Evolutionary conservation across 768 basidiomycete species (phyloP).

Genomic region (Gymnopilus dilepis): DNA sequence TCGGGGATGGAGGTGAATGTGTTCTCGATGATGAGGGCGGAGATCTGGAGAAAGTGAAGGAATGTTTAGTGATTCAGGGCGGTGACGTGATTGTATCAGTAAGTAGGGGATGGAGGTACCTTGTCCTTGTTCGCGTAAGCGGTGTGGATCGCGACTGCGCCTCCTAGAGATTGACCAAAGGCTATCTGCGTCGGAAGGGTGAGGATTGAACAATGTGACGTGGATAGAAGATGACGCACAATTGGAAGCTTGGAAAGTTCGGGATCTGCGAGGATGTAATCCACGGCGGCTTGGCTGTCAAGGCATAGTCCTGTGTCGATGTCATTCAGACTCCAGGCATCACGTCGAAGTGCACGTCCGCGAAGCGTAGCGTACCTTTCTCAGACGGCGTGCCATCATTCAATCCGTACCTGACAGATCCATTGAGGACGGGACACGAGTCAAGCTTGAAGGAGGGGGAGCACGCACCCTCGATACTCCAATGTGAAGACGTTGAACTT

Average conservation of each 20-base stretch:
- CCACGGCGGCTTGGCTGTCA: background rate
- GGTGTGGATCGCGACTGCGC: constrained; percentile 85
- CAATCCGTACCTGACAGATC: background rate
- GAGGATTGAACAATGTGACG: background rate
- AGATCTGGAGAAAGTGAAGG: constrained; percentile 61
- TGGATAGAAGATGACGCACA: background rate
- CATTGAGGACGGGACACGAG: background rate
- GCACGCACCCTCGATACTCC: constrained; percentile 83
- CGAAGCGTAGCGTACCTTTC: too few relatives aligned
- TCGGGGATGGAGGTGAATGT: constrained; percentile 84
- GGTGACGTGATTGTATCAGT: too few relatives aligned
- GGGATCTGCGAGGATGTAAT: background rate
- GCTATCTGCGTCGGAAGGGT: background rate
- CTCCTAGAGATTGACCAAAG: constrained; percentile 82
- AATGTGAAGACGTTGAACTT: constrained; percentile 87
- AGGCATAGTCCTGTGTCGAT: background rate
- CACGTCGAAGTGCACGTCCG: too few relatives aligned
- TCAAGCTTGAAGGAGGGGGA: background rate
- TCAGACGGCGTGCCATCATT: background rate
- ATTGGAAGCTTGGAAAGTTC: background rate
- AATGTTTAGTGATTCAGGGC: too few relatives aligned
- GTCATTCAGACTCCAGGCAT: too few relatives aligned
- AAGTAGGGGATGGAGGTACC: constrained; percentile 34
- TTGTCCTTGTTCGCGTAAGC: constrained; percentile 69
- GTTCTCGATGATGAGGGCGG: constrained; percentile 83